These are phyloP conservation scores for Circinella umbellata DNA, from an alignment of 371 early-diverging fungal genomes.

Conservation along the genomic window DNA sequence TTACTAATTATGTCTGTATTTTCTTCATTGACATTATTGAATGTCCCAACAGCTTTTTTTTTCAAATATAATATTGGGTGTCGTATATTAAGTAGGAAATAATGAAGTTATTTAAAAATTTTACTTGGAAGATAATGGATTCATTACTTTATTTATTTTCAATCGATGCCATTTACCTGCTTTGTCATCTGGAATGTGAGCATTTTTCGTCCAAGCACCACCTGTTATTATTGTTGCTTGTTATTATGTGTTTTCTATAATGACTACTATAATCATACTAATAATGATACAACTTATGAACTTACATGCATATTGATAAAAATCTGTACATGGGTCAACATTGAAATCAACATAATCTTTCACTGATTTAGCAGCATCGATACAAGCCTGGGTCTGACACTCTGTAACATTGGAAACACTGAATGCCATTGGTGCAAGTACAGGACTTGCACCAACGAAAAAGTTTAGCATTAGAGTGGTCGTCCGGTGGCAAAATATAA, in stretches of 20 bases:
- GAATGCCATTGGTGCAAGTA: neutral
- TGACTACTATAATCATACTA: too few species aligned
- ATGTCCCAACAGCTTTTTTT: slow-evolving; percentile 8
- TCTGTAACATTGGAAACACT: neutral
- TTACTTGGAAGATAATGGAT: too few species aligned
- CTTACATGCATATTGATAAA: slow-evolving; percentile 59
- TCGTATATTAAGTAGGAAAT: neutral
- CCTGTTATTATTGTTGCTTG: slow-evolving; percentile 29
- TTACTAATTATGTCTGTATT: neutral
- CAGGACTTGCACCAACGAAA: neutral
- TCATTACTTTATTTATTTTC: neutral
- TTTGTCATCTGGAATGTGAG: slow-evolving; percentile 55
- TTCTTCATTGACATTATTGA: neutral
- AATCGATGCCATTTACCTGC: slow-evolving; percentile 28
- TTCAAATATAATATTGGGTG: neutral
- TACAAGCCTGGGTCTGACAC: slow-evolving; percentile 2
- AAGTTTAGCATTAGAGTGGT: neutral
- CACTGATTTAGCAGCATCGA: slow-evolving; percentile 7
- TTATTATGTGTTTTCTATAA: neutral
- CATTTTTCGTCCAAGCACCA: slow-evolving; percentile 47
- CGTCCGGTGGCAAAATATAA: neutral
- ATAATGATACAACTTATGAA: too few species aligned
- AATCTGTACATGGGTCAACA: slow-evolving; percentile 47
- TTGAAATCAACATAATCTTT: slow-evolving; percentile 29
- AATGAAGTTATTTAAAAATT: neutral